Conservation (phyloP, 768 basidiomycete species). For the Tricholoma hemisulphureum region DNA sequence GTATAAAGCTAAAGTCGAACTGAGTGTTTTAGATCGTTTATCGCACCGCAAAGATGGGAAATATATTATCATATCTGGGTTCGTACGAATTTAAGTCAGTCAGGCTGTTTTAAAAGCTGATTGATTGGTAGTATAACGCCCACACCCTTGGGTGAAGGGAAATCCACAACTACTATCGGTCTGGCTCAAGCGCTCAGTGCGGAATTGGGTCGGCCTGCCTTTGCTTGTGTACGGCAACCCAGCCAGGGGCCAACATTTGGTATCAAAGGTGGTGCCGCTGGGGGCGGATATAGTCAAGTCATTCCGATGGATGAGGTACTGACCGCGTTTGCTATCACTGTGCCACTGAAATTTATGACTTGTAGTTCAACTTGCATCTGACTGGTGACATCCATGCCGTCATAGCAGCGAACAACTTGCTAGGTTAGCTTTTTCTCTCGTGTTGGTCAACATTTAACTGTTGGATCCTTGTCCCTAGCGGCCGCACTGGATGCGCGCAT, state of each 20-base stretch:
- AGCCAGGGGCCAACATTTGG: constrained; percentile 99
- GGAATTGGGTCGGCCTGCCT: constrained; percentile 87
- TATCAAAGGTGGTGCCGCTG: constrained; percentile 98
- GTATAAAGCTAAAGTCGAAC: constrained; percentile 96
- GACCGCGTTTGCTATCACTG: background rate
- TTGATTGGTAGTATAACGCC: constrained; percentile 73
- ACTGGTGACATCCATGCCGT: constrained; percentile 99
- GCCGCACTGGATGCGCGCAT: constrained; percentile 96
- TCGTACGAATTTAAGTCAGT: constrained; percentile 8
- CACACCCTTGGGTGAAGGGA: constrained; percentile 95
- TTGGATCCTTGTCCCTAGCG: constrained; percentile 44
- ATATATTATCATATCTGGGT: constrained; percentile 95
- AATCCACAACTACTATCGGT: constrained; percentile 97
- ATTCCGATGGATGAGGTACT: constrained; percentile 97
- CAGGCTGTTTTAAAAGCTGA: constrained; percentile 10
- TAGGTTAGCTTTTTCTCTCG: constrained; percentile 51
- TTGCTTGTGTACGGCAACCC: constrained; percentile 96
- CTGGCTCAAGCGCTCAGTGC: constrained; percentile 95
- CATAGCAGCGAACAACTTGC: constrained; percentile 93
- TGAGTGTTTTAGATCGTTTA: constrained; percentile 82
- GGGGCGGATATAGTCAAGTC: constrained; percentile 97
- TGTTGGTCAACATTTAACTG: background rate
- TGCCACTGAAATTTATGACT: background rate
- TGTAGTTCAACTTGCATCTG: constrained; percentile 89
- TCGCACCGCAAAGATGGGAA: constrained; percentile 87